Conservation (phyloP, 441 rosid genomes). For the Croton laevigatus region DNA sequence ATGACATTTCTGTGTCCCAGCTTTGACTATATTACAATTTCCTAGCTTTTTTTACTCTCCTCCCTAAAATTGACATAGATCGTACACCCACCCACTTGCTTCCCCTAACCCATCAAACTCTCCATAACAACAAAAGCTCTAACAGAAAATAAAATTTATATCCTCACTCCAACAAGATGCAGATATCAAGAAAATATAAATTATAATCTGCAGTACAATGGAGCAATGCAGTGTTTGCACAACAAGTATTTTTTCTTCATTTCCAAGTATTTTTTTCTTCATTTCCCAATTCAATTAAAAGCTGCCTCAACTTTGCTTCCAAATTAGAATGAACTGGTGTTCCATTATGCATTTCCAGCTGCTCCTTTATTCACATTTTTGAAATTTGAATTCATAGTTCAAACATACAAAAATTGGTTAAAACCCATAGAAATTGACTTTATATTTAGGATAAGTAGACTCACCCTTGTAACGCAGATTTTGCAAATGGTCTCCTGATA, state of each 20-base stretch:
- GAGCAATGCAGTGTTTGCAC: no score
- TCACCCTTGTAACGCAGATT: slow-evolving; percentile 86
- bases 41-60: background rate
- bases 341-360: slow-evolving; percentile 61
- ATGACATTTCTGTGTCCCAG: background rate
- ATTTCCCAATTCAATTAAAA: slow-evolving; percentile 78
- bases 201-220: no score
- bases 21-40: slow-evolving; percentile 19
- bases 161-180: no score
- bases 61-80: slow-evolving; percentile 8
- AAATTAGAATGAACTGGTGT: slow-evolving; percentile 75
- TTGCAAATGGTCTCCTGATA: slow-evolving; percentile 98
- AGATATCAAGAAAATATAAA: no score
- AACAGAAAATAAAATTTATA: no score
- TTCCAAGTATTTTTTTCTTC: no score
- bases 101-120: background rate
- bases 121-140: no score
- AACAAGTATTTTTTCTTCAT: slow-evolving; percentile 79
- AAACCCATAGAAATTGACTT: background rate
- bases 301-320: slow-evolving; percentile 80
- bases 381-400: slow-evolving; percentile 29
- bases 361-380: slow-evolving; percentile 68
- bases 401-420: slow-evolving; percentile 15
- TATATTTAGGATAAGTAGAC: slow-evolving; percentile 29
- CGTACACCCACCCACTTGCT: background rate